These are phyloP conservation scores for Gastrolobium bilobum DNA, from an alignment of 306 rosid genomes.

Conservation along the genomic window DNA sequence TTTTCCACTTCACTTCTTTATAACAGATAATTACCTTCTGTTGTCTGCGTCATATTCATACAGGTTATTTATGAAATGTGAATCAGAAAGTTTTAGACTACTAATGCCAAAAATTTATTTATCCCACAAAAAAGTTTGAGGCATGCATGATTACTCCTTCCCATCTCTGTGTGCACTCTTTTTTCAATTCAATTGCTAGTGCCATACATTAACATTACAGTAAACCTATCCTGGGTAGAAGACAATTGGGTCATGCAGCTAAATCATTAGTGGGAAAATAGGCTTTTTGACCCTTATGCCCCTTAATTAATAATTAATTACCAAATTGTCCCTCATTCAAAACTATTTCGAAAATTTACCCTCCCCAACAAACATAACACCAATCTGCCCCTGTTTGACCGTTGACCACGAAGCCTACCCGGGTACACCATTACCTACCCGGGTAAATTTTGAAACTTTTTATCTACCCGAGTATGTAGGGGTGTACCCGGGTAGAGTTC, in stretches of 20 bases:
- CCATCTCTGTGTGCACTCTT: background rate
- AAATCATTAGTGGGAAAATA: slow-evolving; percentile 1
- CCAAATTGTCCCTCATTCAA: too few relatives aligned
- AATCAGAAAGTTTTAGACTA: background rate
- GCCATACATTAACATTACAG: background rate
- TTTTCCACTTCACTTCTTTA: background rate
- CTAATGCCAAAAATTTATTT: background rate
- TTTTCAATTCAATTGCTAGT: background rate
- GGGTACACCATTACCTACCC: too few relatives aligned
- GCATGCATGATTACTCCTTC: background rate
- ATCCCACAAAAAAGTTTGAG: background rate
- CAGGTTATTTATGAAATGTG: background rate
- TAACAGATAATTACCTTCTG: background rate
- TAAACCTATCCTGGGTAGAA: too few relatives aligned
- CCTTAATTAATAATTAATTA: too few relatives aligned
- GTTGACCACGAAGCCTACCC: too few relatives aligned
- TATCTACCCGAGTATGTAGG: too few relatives aligned
- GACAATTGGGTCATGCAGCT: slow-evolving; percentile 27
- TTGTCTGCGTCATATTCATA: background rate
- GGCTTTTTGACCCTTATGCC: too few relatives aligned
- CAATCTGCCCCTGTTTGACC: too few relatives aligned
- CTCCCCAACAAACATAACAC: too few relatives aligned
- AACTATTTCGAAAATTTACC: too few relatives aligned
- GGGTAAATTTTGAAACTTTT: too few relatives aligned
- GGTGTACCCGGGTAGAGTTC: too few relatives aligned